Evolutionary conservation across 148 eudicot genomes (phyloP).

Genomic region (Fagopyrum esculentum): DNA sequence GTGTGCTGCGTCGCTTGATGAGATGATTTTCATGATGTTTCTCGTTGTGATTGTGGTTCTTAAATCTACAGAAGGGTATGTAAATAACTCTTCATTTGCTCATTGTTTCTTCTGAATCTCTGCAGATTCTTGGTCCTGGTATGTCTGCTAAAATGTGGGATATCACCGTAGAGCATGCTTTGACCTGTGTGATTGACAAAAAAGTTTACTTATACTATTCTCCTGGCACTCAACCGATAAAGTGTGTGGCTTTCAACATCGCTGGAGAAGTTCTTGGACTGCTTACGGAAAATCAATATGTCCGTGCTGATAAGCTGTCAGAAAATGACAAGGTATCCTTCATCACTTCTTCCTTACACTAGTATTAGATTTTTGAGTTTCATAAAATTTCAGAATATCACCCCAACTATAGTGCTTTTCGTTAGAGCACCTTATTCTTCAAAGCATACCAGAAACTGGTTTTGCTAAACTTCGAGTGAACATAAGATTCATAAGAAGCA

Average conservation of each 20-base stretch:
- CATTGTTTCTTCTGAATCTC: not conserved
- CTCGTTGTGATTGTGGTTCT: not conserved
- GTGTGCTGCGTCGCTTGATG: not conserved
- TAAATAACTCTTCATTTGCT: not conserved
- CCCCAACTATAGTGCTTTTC: too few relatives aligned
- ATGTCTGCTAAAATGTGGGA: constrained; percentile 92
- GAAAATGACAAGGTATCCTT: constrained; percentile 61
- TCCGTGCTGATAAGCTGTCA: constrained; percentile 49
- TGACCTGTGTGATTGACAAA: constrained; percentile 54
- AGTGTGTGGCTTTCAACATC: constrained; percentile 64
- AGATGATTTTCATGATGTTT: not conserved
- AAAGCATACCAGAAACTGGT: too few relatives aligned
- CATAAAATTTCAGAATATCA: not conserved
- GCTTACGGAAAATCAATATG: constrained; percentile 46
- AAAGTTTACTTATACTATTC: constrained; percentile 44
- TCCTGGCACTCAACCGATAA: constrained; percentile 37
- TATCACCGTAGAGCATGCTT: constrained; percentile 57
- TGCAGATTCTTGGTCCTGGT: constrained; percentile 67
- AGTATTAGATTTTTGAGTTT: not conserved
- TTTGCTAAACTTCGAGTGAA: too few relatives aligned
- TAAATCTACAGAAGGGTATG: not conserved
- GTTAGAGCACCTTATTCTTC: too few relatives aligned
- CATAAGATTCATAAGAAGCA: too few relatives aligned
- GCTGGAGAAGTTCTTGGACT: constrained; percentile 75
- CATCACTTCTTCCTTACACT: not conserved